phyloP scores from a whole-genome alignment of 1,284 basidiomycete species.

The Meripilus lineatus region DNA sequence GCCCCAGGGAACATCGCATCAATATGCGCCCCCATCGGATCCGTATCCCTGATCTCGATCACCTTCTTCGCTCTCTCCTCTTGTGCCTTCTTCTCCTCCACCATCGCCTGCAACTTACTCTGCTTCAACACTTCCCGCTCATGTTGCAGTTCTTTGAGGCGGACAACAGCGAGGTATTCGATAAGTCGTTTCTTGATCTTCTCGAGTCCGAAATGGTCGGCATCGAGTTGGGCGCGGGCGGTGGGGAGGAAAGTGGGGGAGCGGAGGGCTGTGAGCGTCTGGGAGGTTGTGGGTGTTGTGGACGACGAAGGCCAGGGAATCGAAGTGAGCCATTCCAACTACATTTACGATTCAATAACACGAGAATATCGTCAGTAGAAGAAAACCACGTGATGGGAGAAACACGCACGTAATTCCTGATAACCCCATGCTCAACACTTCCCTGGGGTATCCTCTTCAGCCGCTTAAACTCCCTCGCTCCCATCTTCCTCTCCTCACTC shows the following conservation, averaged over 20 bases:
- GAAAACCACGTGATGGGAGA: conserved; percentile 12
- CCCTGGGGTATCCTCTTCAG: conserved; percentile 71
- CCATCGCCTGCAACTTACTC: conserved; percentile 2
- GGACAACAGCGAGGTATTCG: conserved; percentile 86
- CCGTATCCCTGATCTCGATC: neutral
- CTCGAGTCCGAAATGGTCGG: conserved; percentile 86
- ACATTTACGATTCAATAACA: conserved; percentile 9
- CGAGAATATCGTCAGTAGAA: conserved; percentile 18
- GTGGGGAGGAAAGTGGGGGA: conserved; percentile 55
- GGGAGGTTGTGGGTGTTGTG: conserved; percentile 17
- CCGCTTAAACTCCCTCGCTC: conserved; percentile 78
- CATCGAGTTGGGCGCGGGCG: conserved; percentile 74
- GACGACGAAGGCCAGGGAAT: conserved; percentile 65
- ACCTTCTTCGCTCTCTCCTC: neutral
- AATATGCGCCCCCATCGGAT: neutral
- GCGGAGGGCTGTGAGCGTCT: conserved; percentile 33
- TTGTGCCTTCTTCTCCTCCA: neutral
- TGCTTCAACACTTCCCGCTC: conserved; percentile 31
- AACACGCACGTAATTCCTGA: conserved; percentile 72
- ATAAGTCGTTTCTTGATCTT: conserved; percentile 89
- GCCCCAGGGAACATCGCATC: neutral
- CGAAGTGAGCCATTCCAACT: conserved; percentile 84
- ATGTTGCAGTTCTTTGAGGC: conserved; percentile 59
- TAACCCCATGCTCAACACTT: conserved; percentile 75
- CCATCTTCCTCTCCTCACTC: conserved; percentile 75